Evolutionary conservation across 306 rosid species (phyloP).

Genomic region (Cercis canadensis): DNA sequence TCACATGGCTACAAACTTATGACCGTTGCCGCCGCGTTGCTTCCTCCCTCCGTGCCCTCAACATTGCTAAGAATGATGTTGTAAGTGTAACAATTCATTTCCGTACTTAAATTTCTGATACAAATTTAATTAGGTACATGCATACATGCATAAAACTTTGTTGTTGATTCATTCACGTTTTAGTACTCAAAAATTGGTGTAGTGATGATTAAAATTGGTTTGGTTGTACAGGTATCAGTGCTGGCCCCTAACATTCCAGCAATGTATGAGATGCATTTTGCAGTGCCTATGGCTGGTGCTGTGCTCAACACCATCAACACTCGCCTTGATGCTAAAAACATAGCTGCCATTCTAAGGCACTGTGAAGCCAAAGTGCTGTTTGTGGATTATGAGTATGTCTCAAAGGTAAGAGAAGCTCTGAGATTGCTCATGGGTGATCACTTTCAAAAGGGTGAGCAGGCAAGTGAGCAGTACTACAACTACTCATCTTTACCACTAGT

Average conservation of each 20-base stretch:
- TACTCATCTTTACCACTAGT: slow-evolving; percentile 47
- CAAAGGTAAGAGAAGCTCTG: slow-evolving; percentile 55
- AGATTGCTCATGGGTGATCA: slow-evolving; percentile 10
- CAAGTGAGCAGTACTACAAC: background rate
- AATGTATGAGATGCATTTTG: slow-evolving; percentile 83
- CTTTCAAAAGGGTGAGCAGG: background rate
- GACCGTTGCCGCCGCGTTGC: slow-evolving; percentile 71
- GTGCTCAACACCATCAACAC: slow-evolving; percentile 72
- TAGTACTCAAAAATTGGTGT: no score
- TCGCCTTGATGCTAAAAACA: slow-evolving; percentile 61
- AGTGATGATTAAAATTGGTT: no score
- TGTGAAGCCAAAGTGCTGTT: slow-evolving; percentile 68
- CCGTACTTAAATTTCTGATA: background rate
- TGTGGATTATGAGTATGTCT: slow-evolving; percentile 59
- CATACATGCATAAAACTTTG: background rate
- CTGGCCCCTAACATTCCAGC: slow-evolving; percentile 81
- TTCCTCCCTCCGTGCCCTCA: slow-evolving; percentile 60
- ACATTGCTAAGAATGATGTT: slow-evolving; percentile 52
- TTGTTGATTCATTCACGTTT: background rate
- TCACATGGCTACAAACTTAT: slow-evolving; percentile 70
- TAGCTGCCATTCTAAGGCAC: slow-evolving; percentile 68
- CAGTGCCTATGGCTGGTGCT: slow-evolving; percentile 76
- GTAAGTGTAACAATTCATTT: slow-evolving; percentile 41
- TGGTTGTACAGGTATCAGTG: slow-evolving; percentile 58
- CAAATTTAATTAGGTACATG: background rate